phyloP scores from a whole-genome alignment of 495 filamentous ascomycete genomes.

The Ramalina intermedia region DNA sequence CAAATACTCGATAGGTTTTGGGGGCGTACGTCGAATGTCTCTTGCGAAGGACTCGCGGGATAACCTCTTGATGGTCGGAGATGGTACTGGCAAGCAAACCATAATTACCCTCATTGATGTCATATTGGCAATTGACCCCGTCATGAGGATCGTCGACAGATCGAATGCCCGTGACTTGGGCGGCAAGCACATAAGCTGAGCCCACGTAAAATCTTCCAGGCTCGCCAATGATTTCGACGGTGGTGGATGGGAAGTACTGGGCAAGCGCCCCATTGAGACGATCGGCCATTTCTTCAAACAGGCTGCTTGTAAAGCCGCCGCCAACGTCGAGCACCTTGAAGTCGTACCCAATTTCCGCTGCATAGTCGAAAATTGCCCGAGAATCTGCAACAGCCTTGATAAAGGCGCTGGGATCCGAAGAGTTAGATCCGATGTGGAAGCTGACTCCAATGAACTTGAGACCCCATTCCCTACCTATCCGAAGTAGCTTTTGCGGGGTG shows the following conservation, averaged over 20 bases:
- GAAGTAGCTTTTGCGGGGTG: slow-evolving; percentile 58
- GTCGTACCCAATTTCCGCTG: slow-evolving; percentile 57
- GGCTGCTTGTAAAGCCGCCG: slow-evolving; percentile 78
- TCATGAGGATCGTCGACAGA: slow-evolving; percentile 51
- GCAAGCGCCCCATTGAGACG: slow-evolving; percentile 71
- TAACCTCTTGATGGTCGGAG: slow-evolving; percentile 91
- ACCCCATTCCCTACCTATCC: slow-evolving; percentile 71
- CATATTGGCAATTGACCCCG: slow-evolving; percentile 74
- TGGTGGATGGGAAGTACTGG: slow-evolving; percentile 63
- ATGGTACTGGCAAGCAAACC: slow-evolving; percentile 98
- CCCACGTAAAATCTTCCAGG: slow-evolving; percentile 92
- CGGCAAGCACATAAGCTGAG: slow-evolving; percentile 82
- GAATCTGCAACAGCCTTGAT: slow-evolving; percentile 81
- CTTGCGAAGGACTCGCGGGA: slow-evolving; percentile 60
- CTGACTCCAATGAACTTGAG: slow-evolving; percentile 92
- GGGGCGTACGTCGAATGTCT: slow-evolving; percentile 24
- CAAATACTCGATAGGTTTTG: slow-evolving; percentile 85
- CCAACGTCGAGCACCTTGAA: slow-evolving; percentile 87
- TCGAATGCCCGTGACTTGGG: slow-evolving; percentile 90
- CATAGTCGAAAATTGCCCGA: slow-evolving; percentile 79
- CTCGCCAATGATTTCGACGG: slow-evolving; percentile 85
- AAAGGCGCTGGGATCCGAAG: slow-evolving; percentile 79
- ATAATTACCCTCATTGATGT: slow-evolving; percentile 93
- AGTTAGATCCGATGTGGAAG: slow-evolving; percentile 95
- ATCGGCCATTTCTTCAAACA: slow-evolving; percentile 77